These are phyloP conservation scores for Colletotrichum sp. DNA, from an alignment of 2,329 filamentous ascomycete species.

Conservation along the genomic window DNA sequence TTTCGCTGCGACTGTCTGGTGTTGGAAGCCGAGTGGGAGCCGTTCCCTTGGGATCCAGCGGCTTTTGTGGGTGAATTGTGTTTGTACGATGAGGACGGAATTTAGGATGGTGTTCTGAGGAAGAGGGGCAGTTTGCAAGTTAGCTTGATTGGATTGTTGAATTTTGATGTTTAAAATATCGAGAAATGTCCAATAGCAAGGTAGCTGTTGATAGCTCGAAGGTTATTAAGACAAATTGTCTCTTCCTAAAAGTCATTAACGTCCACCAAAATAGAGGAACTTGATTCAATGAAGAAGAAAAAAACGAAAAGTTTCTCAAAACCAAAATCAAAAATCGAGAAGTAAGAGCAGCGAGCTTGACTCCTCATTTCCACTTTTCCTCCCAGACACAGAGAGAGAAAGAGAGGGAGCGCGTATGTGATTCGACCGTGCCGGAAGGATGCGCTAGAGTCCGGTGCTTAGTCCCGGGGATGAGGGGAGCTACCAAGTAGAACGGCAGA, in stretches of 20 bases:
- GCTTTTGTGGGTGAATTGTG: neutral
- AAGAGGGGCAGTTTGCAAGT: neutral
- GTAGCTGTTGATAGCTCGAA: too few relatives aligned
- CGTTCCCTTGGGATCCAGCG: neutral
- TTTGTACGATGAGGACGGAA: fast-evolving
- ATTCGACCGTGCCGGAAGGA: neutral
- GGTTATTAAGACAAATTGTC: too few relatives aligned
- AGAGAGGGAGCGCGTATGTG: neutral
- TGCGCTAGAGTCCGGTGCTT: neutral
- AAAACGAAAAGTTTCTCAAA: neutral
- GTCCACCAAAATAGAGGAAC: too few relatives aligned
- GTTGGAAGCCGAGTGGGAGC: neutral
- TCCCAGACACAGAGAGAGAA: neutral
- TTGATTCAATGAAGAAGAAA: too few relatives aligned
- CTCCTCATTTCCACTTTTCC: neutral
- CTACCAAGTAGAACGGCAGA: neutral
- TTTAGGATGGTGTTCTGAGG: neutral
- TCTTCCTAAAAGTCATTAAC: too few relatives aligned
- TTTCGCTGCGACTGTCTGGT: neutral
- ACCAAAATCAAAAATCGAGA: neutral
- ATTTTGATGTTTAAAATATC: neutral
- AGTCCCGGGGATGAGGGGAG: neutral
- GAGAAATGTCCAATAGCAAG: neutral
- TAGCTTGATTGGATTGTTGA: neutral
- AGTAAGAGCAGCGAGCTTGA: neutral